Base-by-base conservation (phyloP, 345 rosid species). In the Excoecaria agallocha region DNA sequence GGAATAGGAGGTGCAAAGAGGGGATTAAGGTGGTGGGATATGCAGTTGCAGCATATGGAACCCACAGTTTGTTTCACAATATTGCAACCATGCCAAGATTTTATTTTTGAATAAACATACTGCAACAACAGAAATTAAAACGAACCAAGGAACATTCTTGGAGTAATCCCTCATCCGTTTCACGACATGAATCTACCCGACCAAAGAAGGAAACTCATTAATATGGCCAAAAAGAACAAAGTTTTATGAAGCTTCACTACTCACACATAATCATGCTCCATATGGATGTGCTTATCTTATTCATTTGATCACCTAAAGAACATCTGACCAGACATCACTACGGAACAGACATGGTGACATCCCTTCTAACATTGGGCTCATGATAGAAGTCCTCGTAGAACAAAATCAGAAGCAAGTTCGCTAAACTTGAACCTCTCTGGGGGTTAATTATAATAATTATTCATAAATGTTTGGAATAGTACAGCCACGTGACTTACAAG, bases 401-500 rank as follows among this genome's bases (percentile, higher is more conserved):
- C 54, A 48, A 22, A 17, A 20, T 61, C 39, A 50, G 59, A 11
- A 15, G 45, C 66, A 67, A 71, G 17, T 50, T 50, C 74, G 10
- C 22, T 52, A 22, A 65, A 24, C 38, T 73, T 52, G n/a, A 16
- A 37, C 45, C 50, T 45, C 25, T 30, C 65, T 19, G 52, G 11
- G 9, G 25, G 66, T 62, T 60, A 61, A 45, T 52, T 57, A 55
- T 48, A n/a, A 72, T 52, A 48, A 48, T 51, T 20, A 77, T 30
- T 38, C 24, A 49, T 30, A 74, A 30, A 71, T 17, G 7, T 67
- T 46, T 35, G 70, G 68, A 57, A 58, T 17, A 57, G 61, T 35
- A 55, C 69, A 54, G 46, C 73, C 67, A 59, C 61, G 66, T 66
- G 50, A 85, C 98, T 92, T 90, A 92, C 98, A 81, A 77, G 74